Evolutionary conservation across 169 alveolate genomes (phyloP).

Genomic region (Sarcocystis neurona): DNA sequence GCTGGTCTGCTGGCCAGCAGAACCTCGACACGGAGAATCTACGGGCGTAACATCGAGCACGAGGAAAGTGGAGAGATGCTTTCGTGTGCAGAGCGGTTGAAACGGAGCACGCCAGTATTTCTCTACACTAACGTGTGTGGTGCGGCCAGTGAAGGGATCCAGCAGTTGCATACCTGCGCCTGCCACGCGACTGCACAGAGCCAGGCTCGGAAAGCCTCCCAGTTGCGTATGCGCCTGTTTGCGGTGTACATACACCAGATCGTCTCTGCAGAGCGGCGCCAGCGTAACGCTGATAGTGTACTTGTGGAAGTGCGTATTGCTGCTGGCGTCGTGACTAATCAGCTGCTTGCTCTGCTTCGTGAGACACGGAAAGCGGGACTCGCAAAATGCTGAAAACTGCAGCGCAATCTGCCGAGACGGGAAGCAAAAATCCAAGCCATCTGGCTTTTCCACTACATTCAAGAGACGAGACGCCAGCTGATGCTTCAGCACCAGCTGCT

Average conservation of each 20-base stretch:
- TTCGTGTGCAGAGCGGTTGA: slow-evolving; percentile 66
- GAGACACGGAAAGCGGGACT: slow-evolving; percentile 58
- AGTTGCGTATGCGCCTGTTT: slow-evolving; percentile 78
- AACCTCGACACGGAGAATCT: neutral
- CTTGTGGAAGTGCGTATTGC: slow-evolving; percentile 82
- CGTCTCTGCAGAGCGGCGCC: slow-evolving; percentile 97
- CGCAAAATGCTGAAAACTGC: slow-evolving; percentile 93
- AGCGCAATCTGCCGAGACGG: slow-evolving; percentile 91
- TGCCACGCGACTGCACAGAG: slow-evolving; percentile 80
- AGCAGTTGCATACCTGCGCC: slow-evolving; percentile 81
- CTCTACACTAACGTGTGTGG: slow-evolving; percentile 78
- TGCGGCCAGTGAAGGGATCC: slow-evolving; percentile 84
- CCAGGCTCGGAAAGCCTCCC: slow-evolving; percentile 92
- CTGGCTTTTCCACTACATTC: slow-evolving; percentile 91
- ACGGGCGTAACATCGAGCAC: slow-evolving; percentile 44
- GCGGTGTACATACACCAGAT: slow-evolving; percentile 91
- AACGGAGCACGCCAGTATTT: slow-evolving; percentile 74
- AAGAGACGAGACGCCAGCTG: slow-evolving; percentile 70
- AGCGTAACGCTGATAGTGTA: slow-evolving; percentile 92
- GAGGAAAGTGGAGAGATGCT: slow-evolving; percentile 52
- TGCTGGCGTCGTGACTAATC: slow-evolving; percentile 84
- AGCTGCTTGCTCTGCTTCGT: slow-evolving; percentile 32
- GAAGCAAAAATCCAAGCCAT: slow-evolving; percentile 98
- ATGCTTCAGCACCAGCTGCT: slow-evolving; percentile 94
- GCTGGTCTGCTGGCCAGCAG: neutral